phyloP scores from a whole-genome alignment of 2,329 filamentous ascomycete species.

The Xylariaceae sp. region DNA sequence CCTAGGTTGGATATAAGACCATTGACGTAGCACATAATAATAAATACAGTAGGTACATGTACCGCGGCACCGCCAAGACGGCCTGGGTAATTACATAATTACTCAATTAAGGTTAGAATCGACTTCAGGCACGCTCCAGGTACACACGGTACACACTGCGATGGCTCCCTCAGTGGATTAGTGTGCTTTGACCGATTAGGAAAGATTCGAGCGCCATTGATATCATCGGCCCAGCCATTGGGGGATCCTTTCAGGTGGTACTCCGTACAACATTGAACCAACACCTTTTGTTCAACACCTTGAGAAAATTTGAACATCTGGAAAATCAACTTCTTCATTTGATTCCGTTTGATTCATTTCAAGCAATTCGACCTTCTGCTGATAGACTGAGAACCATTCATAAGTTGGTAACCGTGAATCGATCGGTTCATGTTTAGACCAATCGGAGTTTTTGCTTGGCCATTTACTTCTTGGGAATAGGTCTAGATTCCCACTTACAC shows the following conservation, averaged over 20 bases:
- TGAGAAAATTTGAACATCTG: background rate
- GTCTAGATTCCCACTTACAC: background rate
- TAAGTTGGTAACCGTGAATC: background rate
- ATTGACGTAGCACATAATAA: background rate
- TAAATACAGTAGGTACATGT: background rate
- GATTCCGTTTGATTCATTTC: no score
- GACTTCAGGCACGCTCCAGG: conserved; percentile 4
- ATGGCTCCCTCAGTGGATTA: no score
- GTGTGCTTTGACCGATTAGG: conserved; percentile 18
- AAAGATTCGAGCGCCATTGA: conserved; percentile 21
- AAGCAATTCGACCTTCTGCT: no score
- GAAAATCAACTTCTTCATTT: no score
- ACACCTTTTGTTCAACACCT: conserved; percentile 4
- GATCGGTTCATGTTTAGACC: background rate
- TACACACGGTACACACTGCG: conserved; percentile 25
- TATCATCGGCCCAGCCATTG: conserved; percentile 14
- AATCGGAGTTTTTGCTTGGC: background rate
- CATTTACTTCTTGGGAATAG: no score
- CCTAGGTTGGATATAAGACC: no score
- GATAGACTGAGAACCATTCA: no score
- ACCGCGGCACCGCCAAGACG: background rate
- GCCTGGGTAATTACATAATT: background rate
- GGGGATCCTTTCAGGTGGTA: background rate
- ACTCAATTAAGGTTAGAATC: no score
- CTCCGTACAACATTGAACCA: conserved; percentile 8